Evolutionary conservation across 768 basidiomycete species (phyloP), one percentile per base, ranked within the genome.

Genomic region (Hericium alpestre): DNA sequence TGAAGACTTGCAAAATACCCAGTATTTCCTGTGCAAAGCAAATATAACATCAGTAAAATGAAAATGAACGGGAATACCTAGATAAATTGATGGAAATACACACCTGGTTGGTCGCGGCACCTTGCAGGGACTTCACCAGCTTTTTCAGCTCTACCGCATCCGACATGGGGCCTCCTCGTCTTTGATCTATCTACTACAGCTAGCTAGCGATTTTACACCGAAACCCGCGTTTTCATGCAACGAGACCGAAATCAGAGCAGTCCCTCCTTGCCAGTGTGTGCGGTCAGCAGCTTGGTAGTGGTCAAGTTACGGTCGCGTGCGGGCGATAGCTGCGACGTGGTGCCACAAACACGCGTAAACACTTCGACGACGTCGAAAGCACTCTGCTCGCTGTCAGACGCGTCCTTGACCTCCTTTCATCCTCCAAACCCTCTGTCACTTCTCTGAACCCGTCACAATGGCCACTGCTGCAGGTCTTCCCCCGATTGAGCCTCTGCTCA

Each of bases 401-500:
- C 43, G 43, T 46, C 50, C 25, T 51, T 22, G 50, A 51, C 50
- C 11, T 37, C 22, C 43, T 20, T n/a, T 46, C 3, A 9, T 18
- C 52, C 32, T 15, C 23, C 3, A 16, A 3, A 23, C 52, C n/a
- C n/a, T 37, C 32, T 20, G 6, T 39, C 52, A 10, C 15, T n/a
- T 53, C 11, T 37, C 32, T 37, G 11, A 11, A 20, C 18, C 22
- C 5, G 20, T 18, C 9, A 2, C 12, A 20, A 63, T 63, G 62
- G 55, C 80, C 3, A 74, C 81, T 22, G 71, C 81, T 51, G 57
- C 51, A 4, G 62, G 57, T 20, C 71, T 87, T 20, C 83, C 87
- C 3, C 75, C 87, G 6, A 72, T 91, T 15, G 86, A 86, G 52
- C 77, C 82, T 8, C 69, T 91, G 32, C 76, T 87, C 47, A 78